Conservation (phyloP, 352 stramenopile genomes). For the Phytophthora boehmeriae region DNA sequence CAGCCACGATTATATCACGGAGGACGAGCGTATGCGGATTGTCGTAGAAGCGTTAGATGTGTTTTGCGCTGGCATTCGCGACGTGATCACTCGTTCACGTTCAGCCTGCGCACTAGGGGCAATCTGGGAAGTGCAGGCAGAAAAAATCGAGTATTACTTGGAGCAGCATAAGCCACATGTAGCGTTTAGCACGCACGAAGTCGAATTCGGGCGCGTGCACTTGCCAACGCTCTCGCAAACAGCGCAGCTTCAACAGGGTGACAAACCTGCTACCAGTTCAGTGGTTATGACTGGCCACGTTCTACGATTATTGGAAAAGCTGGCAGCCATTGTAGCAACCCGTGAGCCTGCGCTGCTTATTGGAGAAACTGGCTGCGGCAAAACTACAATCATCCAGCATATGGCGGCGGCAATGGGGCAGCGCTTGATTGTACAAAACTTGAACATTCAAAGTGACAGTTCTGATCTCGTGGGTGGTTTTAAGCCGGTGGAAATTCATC, state of each 20-base stretch:
- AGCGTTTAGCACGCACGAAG: slow-evolving; percentile 68
- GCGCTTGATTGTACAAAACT: slow-evolving; percentile 98
- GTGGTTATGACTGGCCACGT: slow-evolving; percentile 98
- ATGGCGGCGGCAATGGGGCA: slow-evolving; percentile 93
- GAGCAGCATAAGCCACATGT: slow-evolving; percentile 75
- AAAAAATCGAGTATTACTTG: slow-evolving; percentile 83
- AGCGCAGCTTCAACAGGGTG: slow-evolving; percentile 35
- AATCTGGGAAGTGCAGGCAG: slow-evolving; percentile 85
- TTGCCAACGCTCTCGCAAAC: slow-evolving; percentile 68
- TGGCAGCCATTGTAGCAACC: slow-evolving; percentile 95
- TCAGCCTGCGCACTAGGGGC: slow-evolving; percentile 69
- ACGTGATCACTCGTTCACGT: slow-evolving; percentile 57
- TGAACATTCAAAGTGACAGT: slow-evolving; percentile 99
- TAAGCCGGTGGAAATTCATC: slow-evolving; percentile 97
- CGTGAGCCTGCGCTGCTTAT: slow-evolving; percentile 98
- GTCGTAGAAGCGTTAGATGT: slow-evolving; percentile 83
- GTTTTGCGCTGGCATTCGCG: slow-evolving; percentile 85
- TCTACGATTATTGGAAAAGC: slow-evolving; percentile 96
- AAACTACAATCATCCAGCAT: slow-evolving; percentile 98
- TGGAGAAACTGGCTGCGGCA: slow-evolving; percentile 98
- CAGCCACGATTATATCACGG: slow-evolving; percentile 69
- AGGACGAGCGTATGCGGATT: slow-evolving; percentile 84
- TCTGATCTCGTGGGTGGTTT: slow-evolving; percentile 99
- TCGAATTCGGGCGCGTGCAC: slow-evolving; percentile 93
- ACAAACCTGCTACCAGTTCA: slow-evolving; percentile 39